Percentiles rank a stretch among this genome's conserved stretches.
Conservation (phyloP, 352 stramenopile genomes). For the Saprolegnia parasitica region DNA sequence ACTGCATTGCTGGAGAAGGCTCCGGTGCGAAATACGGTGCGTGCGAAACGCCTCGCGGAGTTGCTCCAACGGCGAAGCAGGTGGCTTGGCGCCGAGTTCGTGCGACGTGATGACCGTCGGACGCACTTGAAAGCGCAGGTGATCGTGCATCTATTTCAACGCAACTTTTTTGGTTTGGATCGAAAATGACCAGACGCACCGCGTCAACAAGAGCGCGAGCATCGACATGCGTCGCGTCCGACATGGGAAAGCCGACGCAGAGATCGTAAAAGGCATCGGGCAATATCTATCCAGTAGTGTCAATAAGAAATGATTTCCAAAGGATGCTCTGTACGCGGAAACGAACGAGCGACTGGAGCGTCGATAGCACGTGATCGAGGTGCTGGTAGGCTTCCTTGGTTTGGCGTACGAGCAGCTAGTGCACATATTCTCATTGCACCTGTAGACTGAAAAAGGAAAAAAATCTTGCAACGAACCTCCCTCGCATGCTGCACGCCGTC, state of each 20-base stretch:
- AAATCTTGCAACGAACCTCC: not conserved
- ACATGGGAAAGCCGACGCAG: conserved; percentile 5
- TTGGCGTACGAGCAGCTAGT: not conserved
- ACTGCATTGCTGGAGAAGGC: conserved; percentile 9
- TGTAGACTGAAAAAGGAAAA: not conserved
- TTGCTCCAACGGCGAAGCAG: not conserved
- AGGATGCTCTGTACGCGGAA: not conserved
- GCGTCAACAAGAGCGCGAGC: not conserved
- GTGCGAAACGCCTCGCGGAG: not conserved
- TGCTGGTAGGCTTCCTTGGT: not conserved
- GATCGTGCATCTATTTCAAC: conserved; percentile 1
- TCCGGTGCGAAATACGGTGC: not conserved
- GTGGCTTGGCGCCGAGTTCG: not conserved
- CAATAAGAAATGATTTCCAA: conserved; percentile 5
- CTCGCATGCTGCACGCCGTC: not conserved
- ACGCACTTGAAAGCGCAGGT: not conserved
- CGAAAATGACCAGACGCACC: not conserved
- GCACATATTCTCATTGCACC: not conserved
- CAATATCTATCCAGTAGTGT: not conserved
- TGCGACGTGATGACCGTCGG: not conserved
- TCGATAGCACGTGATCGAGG: not conserved
- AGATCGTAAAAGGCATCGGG: not conserved
- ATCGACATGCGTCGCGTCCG: not conserved
- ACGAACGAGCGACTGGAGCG: not conserved
- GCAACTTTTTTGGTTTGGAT: not conserved